Percentiles rank a stretch among this genome's conserved stretches.
phyloP scores from a whole-genome alignment of 164 flowering plant genomes.

The Stephania yunnanensis region DNA sequence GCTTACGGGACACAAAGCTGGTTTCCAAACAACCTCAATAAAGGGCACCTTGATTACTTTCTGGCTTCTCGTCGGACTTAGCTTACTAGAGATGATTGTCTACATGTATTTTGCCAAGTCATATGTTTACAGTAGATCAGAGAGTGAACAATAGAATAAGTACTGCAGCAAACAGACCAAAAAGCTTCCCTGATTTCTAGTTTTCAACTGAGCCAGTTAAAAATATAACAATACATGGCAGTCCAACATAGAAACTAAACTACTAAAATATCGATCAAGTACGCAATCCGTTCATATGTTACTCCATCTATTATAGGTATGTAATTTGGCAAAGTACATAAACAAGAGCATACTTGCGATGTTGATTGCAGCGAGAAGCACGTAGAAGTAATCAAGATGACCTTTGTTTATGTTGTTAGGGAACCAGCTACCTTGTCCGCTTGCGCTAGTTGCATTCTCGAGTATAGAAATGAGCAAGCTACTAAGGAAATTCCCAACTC shows the following conservation, averaged over 20 bases:
- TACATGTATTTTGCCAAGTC: background rate
- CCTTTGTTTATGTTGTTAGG: constrained; percentile 20
- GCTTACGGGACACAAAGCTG: constrained; percentile 13
- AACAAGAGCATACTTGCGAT: background rate
- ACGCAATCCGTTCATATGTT: background rate
- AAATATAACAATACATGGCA: too few species aligned
- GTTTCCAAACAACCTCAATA: constrained; percentile 20
- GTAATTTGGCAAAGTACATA: constrained; percentile 14
- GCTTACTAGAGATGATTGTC: constrained; percentile 1
- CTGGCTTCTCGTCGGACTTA: constrained; percentile 24
- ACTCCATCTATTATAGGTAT: constrained; percentile 13
- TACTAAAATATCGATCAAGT: too few species aligned
- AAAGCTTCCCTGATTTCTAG: too few species aligned
- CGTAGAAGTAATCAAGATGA: constrained; percentile 26
- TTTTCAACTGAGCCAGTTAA: too few species aligned
- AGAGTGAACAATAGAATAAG: background rate
- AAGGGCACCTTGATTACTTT: constrained; percentile 23
- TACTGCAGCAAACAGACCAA: too few species aligned
- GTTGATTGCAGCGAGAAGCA: constrained; percentile 24
- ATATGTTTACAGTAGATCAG: background rate
- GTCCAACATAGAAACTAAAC: too few species aligned
- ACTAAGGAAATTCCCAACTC: constrained; percentile 24
- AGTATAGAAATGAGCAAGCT: constrained; percentile 22
- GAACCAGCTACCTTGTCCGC: constrained; percentile 19
- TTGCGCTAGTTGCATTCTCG: constrained; percentile 10